Evolutionary conservation across 164 flowering plant genomes (phyloP).

Genomic region (Magnolia sinica): DNA sequence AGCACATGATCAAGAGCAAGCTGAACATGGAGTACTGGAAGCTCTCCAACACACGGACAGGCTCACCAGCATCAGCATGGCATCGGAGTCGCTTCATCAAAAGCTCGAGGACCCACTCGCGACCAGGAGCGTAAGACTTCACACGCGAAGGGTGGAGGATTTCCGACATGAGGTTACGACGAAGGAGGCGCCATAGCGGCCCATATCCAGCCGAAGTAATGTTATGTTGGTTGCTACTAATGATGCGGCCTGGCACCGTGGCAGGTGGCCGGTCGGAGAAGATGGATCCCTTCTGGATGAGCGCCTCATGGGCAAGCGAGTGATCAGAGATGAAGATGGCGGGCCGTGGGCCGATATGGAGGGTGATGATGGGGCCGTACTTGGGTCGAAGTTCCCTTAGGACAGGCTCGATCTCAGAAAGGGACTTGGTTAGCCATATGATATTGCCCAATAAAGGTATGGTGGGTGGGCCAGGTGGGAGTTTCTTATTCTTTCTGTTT

Average conservation of each 20-base stretch:
- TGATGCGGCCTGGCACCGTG: constrained; percentile 1
- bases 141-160: constrained; percentile 31
- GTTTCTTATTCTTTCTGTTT: constrained; percentile 1
- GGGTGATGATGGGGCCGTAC: constrained; percentile 42
- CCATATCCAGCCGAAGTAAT: constrained; percentile 33
- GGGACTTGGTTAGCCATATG: constrained; percentile 21
- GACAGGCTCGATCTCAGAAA: constrained; percentile 17
- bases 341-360: constrained; percentile 27
- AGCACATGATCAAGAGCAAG: constrained; percentile 35
- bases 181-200: constrained; percentile 38
- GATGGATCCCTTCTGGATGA: constrained; percentile 36
- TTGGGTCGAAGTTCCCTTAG: constrained; percentile 22
- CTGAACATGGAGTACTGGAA: constrained; percentile 22
- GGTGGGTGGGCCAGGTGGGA: constrained; percentile 45
- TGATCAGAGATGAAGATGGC: constrained; percentile 31
- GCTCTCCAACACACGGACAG: neutral
- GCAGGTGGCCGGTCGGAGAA: constrained; percentile 40
- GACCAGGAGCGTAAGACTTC: constrained; percentile 25
- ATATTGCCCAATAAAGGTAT: constrained; percentile 32
- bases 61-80: neutral
- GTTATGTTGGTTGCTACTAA: constrained; percentile 22
- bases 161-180: constrained; percentile 36
- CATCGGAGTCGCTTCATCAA: constrained; percentile 8
- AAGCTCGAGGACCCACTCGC: constrained; percentile 27
- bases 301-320: constrained; percentile 37